Evolutionary conservation across 2,329 filamentous ascomycete genomes (phyloP).

Genomic region (Myriosclerotinia duriaeana): DNA sequence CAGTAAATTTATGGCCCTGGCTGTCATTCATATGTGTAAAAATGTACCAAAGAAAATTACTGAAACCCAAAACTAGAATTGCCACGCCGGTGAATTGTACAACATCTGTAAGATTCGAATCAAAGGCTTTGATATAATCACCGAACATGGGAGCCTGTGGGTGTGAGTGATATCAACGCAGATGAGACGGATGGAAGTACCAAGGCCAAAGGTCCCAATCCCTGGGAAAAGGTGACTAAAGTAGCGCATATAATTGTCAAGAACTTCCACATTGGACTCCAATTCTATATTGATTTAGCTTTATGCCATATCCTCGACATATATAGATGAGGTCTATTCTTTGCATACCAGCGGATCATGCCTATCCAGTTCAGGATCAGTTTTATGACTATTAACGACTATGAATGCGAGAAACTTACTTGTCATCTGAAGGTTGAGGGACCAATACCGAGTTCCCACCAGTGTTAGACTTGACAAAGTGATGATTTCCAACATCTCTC

Average conservation of each 20-base stretch:
- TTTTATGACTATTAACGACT: background rate
- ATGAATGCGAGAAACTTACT: constrained; percentile 26
- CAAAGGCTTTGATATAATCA: constrained; percentile 48
- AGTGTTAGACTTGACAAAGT: constrained; percentile 57
- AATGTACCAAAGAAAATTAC: constrained; percentile 51
- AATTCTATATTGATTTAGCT: constrained; percentile 40
- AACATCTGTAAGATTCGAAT: constrained; percentile 36
- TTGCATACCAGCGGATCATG: constrained; percentile 47
- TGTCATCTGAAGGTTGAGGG: constrained; percentile 49
- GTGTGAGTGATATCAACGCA: constrained; percentile 13
- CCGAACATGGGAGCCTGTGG: constrained; percentile 53
- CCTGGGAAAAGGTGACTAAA: constrained; percentile 45
- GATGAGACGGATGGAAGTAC: background rate
- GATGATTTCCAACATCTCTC: constrained; percentile 57
- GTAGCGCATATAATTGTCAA: constrained; percentile 40
- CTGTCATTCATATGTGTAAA: background rate
- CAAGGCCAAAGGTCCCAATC: constrained; percentile 44
- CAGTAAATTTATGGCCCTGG: background rate
- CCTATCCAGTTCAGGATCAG: background rate
- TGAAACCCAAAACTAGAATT: constrained; percentile 48
- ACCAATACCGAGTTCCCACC: constrained; percentile 48
- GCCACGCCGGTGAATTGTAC: constrained; percentile 48
- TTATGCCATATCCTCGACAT: background rate
- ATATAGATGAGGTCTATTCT: background rate
- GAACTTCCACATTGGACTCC: constrained; percentile 49